Evolutionary conservation across 208 protist genomes (phyloP), one percentile per base, ranked within the genome.

Genomic region (Leishmania amazonensis): DNA sequence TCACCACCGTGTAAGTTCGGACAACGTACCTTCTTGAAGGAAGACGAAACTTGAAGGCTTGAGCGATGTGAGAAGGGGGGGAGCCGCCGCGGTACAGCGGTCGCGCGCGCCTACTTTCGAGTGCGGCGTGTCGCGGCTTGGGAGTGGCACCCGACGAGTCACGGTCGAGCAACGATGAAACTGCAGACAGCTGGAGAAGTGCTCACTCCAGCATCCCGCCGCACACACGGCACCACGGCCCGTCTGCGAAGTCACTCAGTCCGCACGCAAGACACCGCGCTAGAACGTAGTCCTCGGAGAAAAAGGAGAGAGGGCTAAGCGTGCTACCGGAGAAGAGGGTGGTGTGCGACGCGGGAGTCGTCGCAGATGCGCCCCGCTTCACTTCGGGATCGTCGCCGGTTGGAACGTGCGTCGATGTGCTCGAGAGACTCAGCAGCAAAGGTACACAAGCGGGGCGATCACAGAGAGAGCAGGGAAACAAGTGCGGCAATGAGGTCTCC

Each of bases 311-410:
- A 2, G 91, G 87, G n/a, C 80, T 84, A 75, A 97, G 95, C 35
- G 90, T 95, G 28, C 62, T 89, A 3, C 87, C 86, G n/a, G 93
- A 96, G 77, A 97, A 97, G 35, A 94, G 68, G 19, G 90, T 95
- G 1, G 91, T 89, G 82, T 97, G 94, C 38, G 71, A 51, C 38
- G 64, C 62, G 57, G 53, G 45, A 28, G 62, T 17, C 21, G 76
- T 21, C 31, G 1, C 45, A 31, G 35, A 49, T 74, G 28, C 17
- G 9, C 35, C 40, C 1, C 42, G 17, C 68, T 54, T 35, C 21
- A 47, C 45, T 4, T 40, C n/a, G 15, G 38, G 17, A n/a, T 74
- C 65, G 21, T 31, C 57, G 5, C 67, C 15, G 7, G 64, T 60
- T 19, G 60, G 73, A 3, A 79, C 35, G 57, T 87, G 85, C 6